Base-by-base conservation (phyloP, 2,329 filamentous ascomycete species). In the Ascochyta pisi region DNA sequence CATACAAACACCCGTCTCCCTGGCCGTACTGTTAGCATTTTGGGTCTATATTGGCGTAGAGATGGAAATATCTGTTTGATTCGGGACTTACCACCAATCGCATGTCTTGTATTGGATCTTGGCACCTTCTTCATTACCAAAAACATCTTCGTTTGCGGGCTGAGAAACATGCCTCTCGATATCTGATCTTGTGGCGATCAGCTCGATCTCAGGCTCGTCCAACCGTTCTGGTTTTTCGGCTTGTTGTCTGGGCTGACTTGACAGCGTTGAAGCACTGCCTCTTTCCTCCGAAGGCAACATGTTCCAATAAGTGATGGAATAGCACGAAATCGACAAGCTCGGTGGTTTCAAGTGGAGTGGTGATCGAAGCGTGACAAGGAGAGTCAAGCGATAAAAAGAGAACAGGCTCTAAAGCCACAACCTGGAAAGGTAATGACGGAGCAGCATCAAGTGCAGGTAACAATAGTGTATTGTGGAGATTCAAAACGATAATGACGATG, bases 61-160 rank as follows among this genome's bases (percentile, higher is more conserved):
- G 22, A 6, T 13, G 23, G 6, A 27, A 27, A 8, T 23, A 16
- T 41, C 8, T 16, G 42, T 16, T 39, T 26, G 15, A 23, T 22
- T 9, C 2, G 34, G 15, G 62, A 73, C 71, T 58, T 71, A 75
- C 76, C 75, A 78, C 82, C 82, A 84, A 53, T 74, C 74, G 73
- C 82, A 76, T 0, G 79, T 79, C 61, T 80, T 80, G 66, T 83
- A 84, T 58, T 84, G 78, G 51, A 83, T 77, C 52, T 80, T 77
- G 5, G 69, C 70, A 3, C 65, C 67, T 23, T 65, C 66, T 61
- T 73, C 71, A 33, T 70, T 63, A 15, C 67, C 67, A 35, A 70
- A 74, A 27, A 52, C 53, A 42, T 62, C 59, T 13, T 60, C 44
- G n/a, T 50, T 43, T 12, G 8, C 13, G 12, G 27, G 16, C 16